Percentiles rank a stretch among this genome's conserved stretches.
phyloP scores from a whole-genome alignment of 352 stramenopile genomes.

The Phytophthora palmivora region DNA sequence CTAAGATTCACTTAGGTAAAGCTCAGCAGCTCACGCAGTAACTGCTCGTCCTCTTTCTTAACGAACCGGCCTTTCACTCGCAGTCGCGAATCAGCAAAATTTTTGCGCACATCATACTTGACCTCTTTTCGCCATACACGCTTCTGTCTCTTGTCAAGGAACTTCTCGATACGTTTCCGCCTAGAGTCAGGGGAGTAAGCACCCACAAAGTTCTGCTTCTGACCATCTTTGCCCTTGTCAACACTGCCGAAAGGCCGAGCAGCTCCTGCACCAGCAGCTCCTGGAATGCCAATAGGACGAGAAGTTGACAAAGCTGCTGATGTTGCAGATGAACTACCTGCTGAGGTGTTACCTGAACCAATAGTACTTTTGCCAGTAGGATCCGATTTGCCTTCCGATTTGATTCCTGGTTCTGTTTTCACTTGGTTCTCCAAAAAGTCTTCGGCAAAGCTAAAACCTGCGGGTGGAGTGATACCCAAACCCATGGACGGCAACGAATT shows the following conservation, averaged over 20 bases:
- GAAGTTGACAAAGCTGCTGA: constrained; percentile 60
- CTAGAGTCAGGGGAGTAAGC: constrained; percentile 95
- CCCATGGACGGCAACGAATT: constrained; percentile 91
- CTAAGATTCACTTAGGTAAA: constrained; percentile 63
- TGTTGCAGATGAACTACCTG: constrained; percentile 16
- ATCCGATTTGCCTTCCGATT: constrained; percentile 46
- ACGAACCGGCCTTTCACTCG: constrained; percentile 97
- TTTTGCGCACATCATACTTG: constrained; percentile 98
- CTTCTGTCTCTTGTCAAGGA: constrained; percentile 96
- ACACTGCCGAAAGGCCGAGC: constrained; percentile 49
- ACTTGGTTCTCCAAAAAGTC: constrained; percentile 86
- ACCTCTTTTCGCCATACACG: constrained; percentile 96
- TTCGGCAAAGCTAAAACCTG: constrained; percentile 86
- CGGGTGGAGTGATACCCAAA: constrained; percentile 82
- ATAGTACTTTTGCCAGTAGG: constrained; percentile 14
- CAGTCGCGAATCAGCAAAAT: constrained; percentile 97
- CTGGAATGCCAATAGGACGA: constrained; percentile 84
- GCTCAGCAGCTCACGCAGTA: constrained; percentile 85
- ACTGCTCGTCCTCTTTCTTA: constrained; percentile 97
- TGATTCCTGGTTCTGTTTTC: constrained; percentile 55
- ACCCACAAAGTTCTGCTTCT: constrained; percentile 91
- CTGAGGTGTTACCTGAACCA: not conserved
- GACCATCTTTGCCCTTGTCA: constrained; percentile 66
- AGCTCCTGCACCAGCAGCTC: constrained; percentile 45
- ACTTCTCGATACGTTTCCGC: constrained; percentile 93